A percentile compares a stretch with the other conserved stretches of the same genome.
Evolutionary conservation across 2,329 filamentous ascomycete species (phyloP).

Genomic region (Fusarium graminum): DNA sequence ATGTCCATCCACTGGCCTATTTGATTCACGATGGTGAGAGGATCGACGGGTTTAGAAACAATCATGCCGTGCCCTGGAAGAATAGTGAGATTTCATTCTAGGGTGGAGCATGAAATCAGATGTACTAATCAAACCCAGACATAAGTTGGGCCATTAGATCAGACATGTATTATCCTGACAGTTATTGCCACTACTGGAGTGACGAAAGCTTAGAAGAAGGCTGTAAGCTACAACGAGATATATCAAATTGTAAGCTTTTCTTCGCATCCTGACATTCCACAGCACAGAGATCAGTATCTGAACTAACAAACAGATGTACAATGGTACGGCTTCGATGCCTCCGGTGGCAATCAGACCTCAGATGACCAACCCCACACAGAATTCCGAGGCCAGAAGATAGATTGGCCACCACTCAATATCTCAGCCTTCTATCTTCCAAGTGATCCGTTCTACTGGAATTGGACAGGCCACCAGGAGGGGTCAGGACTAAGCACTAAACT

Average conservation of each 20-base stretch:
- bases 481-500: rapidly evolving
- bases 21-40: constrained; percentile 17
- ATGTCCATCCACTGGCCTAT: not conserved
- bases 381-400: not conserved
- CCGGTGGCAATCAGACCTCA: rapidly evolving
- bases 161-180: not conserved
- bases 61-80: not conserved
- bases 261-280: rapidly evolving
- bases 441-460: not conserved
- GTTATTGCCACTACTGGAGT: rapidly evolving
- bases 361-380: not conserved
- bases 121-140: too few relatives aligned
- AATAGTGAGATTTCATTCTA: not conserved
- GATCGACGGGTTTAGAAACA: rapidly evolving
- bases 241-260: constrained; percentile 1
- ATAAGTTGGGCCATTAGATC: too few relatives aligned
- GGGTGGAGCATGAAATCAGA: too few relatives aligned
- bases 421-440: not conserved
- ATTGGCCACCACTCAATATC: constrained; percentile 12
- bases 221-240: not conserved
- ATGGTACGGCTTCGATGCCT: not conserved
- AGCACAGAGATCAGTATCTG: not conserved
- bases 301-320: not conserved
- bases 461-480: not conserved
- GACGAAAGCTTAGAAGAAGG: not conserved